These are phyloP conservation scores for Corymbia maculata DNA, from an alignment of 345 rosid genomes.

Conservation along the genomic window DNA sequence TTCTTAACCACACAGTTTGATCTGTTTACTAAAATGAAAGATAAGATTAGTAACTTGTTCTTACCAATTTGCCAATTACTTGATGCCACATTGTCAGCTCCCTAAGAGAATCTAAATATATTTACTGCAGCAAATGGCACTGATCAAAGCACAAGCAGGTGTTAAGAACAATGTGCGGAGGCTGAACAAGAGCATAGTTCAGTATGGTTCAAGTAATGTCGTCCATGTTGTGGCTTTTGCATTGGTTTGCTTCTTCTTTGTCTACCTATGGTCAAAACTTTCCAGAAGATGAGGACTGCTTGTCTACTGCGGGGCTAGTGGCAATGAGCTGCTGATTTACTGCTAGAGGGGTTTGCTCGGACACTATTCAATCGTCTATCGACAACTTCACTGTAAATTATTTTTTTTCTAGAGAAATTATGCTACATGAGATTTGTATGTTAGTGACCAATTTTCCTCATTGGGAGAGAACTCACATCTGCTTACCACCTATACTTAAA, in stretches of 20 bases:
- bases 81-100: not conserved
- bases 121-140: constrained; percentile 59
- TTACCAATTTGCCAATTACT: not conserved
- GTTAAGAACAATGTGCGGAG: constrained; percentile 91
- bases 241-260: constrained; percentile 50
- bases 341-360: not conserved
- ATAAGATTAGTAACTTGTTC: not conserved
- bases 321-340: not conserved
- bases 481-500: not conserved
- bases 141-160: constrained; percentile 86
- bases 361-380: not conserved
- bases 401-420: not conserved
- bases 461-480: not conserved
- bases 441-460: not conserved
- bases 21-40: not conserved
- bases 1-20: not conserved
- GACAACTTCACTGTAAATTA: not conserved
- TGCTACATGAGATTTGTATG: not conserved
- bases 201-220: constrained; percentile 64
- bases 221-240: constrained; percentile 83
- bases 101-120: not conserved
- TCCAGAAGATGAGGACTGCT: constrained; percentile 39
- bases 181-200: constrained; percentile 69
- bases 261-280: constrained; percentile 75
- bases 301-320: not conserved